Conservation (phyloP, 2,329 filamentous ascomycete genomes). For the Hymenoscyphus fraxineus region DNA sequence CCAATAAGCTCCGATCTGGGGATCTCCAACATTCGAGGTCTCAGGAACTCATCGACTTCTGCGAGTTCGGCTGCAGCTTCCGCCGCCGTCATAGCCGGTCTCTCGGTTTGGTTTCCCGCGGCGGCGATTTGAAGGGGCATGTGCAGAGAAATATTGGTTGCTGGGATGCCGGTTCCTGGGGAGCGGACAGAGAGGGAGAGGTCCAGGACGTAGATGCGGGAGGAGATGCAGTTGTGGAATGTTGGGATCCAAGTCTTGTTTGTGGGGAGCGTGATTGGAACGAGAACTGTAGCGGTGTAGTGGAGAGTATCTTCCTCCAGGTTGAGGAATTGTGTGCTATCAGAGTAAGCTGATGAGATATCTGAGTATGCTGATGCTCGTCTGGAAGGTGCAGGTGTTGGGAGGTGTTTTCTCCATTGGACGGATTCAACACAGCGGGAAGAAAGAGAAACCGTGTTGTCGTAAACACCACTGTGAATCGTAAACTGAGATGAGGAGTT, state of each 20-base stretch:
- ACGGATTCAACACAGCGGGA: slow-evolving; percentile 33
- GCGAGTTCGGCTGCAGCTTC: slow-evolving; percentile 30
- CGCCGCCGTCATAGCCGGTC: slow-evolving; percentile 16
- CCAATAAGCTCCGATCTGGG: slow-evolving; percentile 26
- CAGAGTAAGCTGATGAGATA: slow-evolving; percentile 27
- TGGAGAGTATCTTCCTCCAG: slow-evolving; percentile 16
- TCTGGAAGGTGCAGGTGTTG: slow-evolving; percentile 22
- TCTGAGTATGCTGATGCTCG: slow-evolving; percentile 31
- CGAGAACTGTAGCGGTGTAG: slow-evolving; percentile 60
- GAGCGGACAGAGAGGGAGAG: slow-evolving; percentile 54
- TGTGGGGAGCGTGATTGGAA: slow-evolving; percentile 59
- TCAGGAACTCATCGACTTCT: slow-evolving; percentile 28
- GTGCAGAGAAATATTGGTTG: slow-evolving; percentile 32
- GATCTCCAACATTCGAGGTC: slow-evolving; percentile 30
- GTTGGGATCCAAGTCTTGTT: slow-evolving; percentile 62
- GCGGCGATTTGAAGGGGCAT: slow-evolving; percentile 33
- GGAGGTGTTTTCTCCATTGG: slow-evolving; percentile 30
- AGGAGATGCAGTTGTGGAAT: slow-evolving; percentile 65
- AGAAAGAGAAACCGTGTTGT: slow-evolving; percentile 26
- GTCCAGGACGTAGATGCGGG: slow-evolving; percentile 59
- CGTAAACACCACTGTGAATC: slow-evolving; percentile 26
- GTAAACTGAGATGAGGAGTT: slow-evolving; percentile 24
- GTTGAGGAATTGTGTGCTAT: slow-evolving; percentile 12
- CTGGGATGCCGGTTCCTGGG: slow-evolving; percentile 40
- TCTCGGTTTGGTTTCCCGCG: slow-evolving; percentile 19